These are phyloP conservation scores for Chalciporus piperatus DNA, from an alignment of 768 basidiomycete species.

Conservation along the genomic window DNA sequence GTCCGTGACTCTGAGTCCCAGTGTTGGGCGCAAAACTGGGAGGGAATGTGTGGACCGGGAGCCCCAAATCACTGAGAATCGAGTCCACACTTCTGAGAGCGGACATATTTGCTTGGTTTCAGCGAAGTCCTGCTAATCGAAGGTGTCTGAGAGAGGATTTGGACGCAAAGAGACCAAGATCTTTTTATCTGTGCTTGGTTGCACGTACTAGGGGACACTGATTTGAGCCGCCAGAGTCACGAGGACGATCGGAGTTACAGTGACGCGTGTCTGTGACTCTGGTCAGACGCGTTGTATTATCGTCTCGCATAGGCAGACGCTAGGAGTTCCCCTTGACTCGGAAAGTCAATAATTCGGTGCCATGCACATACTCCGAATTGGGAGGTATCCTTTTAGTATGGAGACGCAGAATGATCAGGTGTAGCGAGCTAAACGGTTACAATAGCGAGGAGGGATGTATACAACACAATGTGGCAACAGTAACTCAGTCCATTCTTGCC, in stretches of 20 bases:
- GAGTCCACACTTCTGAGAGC: constrained; percentile 2
- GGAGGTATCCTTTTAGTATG: neutral
- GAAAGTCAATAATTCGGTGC: no score
- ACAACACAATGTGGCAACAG: constrained; percentile 16
- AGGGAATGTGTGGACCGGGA: constrained; percentile 15
- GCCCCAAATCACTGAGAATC: constrained; percentile 12
- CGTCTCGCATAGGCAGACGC: no score
- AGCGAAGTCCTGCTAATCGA: neutral
- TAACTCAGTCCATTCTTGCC: constrained; percentile 81
- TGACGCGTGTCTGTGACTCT: no score
- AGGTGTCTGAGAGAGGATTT: no score
- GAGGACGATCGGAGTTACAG: no score
- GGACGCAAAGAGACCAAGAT: no score
- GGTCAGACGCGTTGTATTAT: no score
- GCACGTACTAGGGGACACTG: no score
- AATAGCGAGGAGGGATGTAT: constrained; percentile 9
- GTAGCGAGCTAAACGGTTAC: neutral
- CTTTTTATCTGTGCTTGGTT: no score
- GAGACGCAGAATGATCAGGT: neutral
- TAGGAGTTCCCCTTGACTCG: no score
- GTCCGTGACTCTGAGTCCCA: neutral
- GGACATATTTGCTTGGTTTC: neutral
- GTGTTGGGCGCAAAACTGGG: constrained; percentile 12
- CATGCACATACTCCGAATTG: no score
- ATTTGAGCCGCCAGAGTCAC: no score